Evolutionary conservation across 306 rosid genomes (phyloP), one percentile per base, ranked within the genome.

Genomic region (Castanea mollissima): DNA sequence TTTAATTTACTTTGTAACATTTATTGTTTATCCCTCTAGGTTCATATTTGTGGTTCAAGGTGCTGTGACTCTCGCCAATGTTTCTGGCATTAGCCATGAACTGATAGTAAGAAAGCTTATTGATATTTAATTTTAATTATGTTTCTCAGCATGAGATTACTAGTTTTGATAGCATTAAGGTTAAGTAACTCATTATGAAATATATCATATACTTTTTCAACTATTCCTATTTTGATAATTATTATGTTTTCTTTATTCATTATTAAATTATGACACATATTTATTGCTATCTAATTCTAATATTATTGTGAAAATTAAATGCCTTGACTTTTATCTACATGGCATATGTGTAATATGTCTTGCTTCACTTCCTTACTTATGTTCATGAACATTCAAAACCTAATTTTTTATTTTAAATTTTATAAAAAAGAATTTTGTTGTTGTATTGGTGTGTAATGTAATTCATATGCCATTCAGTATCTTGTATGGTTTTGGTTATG

Each of bases 11-110:
- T 44, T 71, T 75, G 27, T 31, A 71, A 79, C 46, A 38, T 81
- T 82, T 55, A 29, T 71, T 87, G 76, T 81, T 80, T 74, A 10
- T 82, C 75, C 69, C 49, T 18, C 76, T 81, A 95, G 99, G 84
- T 90, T 95, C 68, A 74, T 95, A 84, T 95, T 95, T 90, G 97
- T 95, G 82, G 87, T 95, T 78, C 87, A 90, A 69, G 99, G 99
- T 81, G 81, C 82, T 67, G 83, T 91, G 78, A 85, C 79, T 20
- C 88, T 95, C 70, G 76, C 85, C 27, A 71, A 79, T 80, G 81
- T 76, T 57, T 74, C 91, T 75, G 87, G 86, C 27, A 34, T 9
- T 65, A 78, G 78, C 72, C 82, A 86, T 74, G 58, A 74, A 83
- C 82, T 95, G 79, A 81, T 69, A 90, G 99, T 95, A 73, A 80